phyloP scores from a whole-genome alignment of 2,329 filamentous ascomycete species.

The Aspergillus fijiensis region DNA sequence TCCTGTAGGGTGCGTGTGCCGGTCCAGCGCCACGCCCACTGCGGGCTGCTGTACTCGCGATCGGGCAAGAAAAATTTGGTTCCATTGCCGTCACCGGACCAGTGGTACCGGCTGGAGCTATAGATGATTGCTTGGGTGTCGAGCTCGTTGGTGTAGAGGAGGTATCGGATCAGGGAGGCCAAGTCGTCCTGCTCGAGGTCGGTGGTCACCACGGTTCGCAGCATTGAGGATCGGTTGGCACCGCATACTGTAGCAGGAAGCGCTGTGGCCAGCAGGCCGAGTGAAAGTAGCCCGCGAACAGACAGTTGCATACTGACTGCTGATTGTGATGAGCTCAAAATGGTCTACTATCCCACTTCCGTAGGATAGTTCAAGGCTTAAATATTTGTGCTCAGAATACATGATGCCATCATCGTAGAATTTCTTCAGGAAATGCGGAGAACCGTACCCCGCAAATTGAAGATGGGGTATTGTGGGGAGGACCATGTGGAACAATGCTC shows the following conservation, averaged over 20 bases:
- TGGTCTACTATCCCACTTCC: no score
- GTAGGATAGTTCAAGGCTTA: no score
- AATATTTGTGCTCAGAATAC: no score
- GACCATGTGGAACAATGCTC: no score
- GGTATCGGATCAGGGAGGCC: constrained; percentile 7
- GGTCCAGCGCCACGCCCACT: constrained; percentile 1
- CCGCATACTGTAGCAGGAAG: neutral
- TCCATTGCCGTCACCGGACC: constrained; percentile 5
- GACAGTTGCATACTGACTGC: no score
- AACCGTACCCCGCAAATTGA: no score
- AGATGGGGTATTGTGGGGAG: no score
- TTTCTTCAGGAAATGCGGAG: no score
- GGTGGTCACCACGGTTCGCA: neutral
- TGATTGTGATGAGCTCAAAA: no score
- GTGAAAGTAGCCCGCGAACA: no score
- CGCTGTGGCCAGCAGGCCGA: neutral
- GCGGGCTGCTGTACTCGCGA: no score
- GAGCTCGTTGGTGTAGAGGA: constrained; percentile 9
- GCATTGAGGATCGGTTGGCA: neutral
- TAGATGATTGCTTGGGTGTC: constrained; percentile 7
- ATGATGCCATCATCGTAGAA: no score
- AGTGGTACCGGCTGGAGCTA: constrained; percentile 1
- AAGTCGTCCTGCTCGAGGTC: constrained; percentile 8
- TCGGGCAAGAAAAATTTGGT: neutral
- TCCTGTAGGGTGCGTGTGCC: constrained; percentile 4